Percentiles rank a stretch among this genome's conserved stretches.
Evolutionary conservation across 2,329 filamentous ascomycete species (phyloP).

Genomic region (Sarocladium oryzae): DNA sequence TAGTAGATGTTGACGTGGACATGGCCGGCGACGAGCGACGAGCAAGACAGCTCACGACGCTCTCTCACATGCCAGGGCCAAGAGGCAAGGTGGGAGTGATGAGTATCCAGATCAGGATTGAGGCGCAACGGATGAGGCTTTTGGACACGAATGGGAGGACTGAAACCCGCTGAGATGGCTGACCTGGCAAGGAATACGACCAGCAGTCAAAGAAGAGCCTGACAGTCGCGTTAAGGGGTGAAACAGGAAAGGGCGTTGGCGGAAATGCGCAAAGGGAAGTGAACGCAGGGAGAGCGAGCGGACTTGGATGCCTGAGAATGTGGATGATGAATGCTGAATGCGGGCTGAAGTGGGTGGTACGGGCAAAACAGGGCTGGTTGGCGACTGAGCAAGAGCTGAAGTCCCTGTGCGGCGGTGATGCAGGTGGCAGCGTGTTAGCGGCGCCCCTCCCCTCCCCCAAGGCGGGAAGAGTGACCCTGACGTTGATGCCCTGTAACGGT

Average conservation of each 20-base stretch:
- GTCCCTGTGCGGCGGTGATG: too few relatives aligned
- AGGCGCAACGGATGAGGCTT: slow-evolving; percentile 10
- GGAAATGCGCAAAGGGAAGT: too few relatives aligned
- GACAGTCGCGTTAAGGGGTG: not conserved
- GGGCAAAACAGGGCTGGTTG: too few relatives aligned
- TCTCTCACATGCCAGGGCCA: slow-evolving; percentile 12
- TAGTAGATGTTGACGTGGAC: slow-evolving; percentile 20
- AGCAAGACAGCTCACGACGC: slow-evolving; percentile 22
- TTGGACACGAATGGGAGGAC: too few relatives aligned
- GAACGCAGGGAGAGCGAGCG: not conserved
- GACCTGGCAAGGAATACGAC: too few relatives aligned
- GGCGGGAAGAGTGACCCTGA: not conserved
- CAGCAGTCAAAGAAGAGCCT: not conserved
- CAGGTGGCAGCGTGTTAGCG: not conserved
- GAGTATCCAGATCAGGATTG: slow-evolving; percentile 6
- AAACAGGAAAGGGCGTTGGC: not conserved
- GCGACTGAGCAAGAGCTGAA: too few relatives aligned
- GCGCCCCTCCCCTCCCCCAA: too few relatives aligned
- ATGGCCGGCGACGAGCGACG: slow-evolving; percentile 20
- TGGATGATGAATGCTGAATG: not conserved
- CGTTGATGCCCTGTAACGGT: not conserved
- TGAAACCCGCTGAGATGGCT: too few relatives aligned
- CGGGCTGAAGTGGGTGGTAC: not conserved
- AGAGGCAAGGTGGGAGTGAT: not conserved
- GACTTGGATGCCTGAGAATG: slow-evolving; percentile 2